Base-by-base conservation (phyloP, 441 rosid genomes). In the Adansonia grandidieri region DNA sequence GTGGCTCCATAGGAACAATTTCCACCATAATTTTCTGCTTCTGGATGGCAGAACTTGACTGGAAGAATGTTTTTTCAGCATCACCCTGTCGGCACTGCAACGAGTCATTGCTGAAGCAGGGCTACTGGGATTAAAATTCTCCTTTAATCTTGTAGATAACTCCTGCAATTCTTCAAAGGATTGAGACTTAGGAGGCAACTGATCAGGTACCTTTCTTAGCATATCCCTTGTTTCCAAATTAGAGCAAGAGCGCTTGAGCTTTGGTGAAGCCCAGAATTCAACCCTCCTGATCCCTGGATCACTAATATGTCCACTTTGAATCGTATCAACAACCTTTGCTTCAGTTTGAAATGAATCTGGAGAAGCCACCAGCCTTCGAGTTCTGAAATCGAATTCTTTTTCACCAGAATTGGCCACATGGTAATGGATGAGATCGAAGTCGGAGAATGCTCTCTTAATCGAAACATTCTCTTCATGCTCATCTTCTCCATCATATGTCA, bases 41-140 rank as follows among this genome's bases (percentile, higher is more conserved):
- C 96, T 88, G 0, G 99, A 95, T 4, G 99, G 98, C 47, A 92
- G 89, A 78, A 95, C 86, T 83, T 95, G 99, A 89, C 92, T 93
- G 0, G 98, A 92, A 14, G 99, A 95, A 71, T 86, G 93, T 84
- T 91, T 95, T 90, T 89, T 91, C 75, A 95, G 84, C 92, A 95
- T 92, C 76, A 93, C 99, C 85, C 87, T 84, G 79, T 95, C 97
- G 32, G 99, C 97, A 77, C 93, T 93, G 44, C 76, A 79, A 75
- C 71, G 87, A 47, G 95, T 87, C 79, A 73, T 85, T 28, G 87
- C 85, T 2, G 97, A 90, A 56, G 65, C 79, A 17, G 91, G 91
- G 80, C 90, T 87, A 19, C 84, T 77, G 15, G 84, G 79, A 82
- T 78, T 45, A 32, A 78, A 56, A 47, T 79, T 54, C 54, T 71